These are phyloP conservation scores for Ceratocystis smalleyi DNA, from an alignment of 2,329 filamentous ascomycete species.

Conservation along the genomic window DNA sequence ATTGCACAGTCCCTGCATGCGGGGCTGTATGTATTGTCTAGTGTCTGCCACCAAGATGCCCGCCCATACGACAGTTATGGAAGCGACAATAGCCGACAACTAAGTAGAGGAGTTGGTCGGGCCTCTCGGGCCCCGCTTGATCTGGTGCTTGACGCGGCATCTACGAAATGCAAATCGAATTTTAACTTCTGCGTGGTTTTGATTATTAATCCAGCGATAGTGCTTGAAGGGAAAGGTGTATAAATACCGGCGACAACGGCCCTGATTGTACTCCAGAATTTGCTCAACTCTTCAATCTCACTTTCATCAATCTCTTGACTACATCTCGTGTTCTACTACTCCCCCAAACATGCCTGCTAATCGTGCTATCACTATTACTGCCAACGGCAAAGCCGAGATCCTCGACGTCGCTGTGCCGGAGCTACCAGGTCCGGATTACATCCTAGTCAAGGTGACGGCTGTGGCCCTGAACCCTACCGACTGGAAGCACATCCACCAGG, in stretches of 20 bases:
- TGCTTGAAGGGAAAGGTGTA: background rate
- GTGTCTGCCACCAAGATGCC: too few relatives aligned
- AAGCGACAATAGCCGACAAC: background rate
- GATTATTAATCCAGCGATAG: too few relatives aligned
- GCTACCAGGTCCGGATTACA: conserved; percentile 20
- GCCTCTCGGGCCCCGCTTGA: too few relatives aligned
- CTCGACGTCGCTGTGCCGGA: conserved; percentile 20
- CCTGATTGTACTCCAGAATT: background rate
- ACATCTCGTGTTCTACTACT: background rate
- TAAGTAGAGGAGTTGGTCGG: background rate
- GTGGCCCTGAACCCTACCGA: conserved; percentile 27
- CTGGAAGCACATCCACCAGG: conserved; percentile 24
- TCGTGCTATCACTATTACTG: conserved; percentile 4
- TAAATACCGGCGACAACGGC: background rate
- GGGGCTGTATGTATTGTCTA: too few relatives aligned
- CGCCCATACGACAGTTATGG: background rate
- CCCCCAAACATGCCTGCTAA: conserved; percentile 9
- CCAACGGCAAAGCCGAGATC: conserved; percentile 21
- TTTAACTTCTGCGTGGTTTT: too few relatives aligned
- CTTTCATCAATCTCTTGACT: background rate
- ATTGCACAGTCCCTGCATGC: background rate
- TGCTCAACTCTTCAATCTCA: background rate
- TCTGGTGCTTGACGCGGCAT: too few relatives aligned
- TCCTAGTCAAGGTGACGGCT: conserved; percentile 26
- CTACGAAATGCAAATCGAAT: too few relatives aligned